phyloP scores from a whole-genome alignment of 148 eudicot species.

The Rhododendron williamsianum region DNA sequence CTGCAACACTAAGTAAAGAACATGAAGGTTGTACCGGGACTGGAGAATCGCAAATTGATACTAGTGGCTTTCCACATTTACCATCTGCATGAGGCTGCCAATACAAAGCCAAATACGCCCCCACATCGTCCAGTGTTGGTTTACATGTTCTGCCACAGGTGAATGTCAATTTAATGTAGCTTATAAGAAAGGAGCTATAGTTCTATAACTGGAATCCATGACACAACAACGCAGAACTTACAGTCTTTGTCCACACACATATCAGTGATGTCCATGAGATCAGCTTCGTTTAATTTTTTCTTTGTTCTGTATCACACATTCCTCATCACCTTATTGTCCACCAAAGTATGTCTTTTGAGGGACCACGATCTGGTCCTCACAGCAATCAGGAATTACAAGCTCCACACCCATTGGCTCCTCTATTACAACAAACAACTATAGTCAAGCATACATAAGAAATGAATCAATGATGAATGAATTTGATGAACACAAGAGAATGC shows the following conservation, averaged over 20 bases:
- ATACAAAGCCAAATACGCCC: slow-evolving; percentile 64
- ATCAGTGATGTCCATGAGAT: slow-evolving; percentile 45
- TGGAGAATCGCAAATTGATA: slow-evolving; percentile 55
- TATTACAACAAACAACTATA: slow-evolving; percentile 17
- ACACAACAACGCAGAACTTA: slow-evolving; percentile 33
- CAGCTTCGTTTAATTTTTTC: slow-evolving; percentile 40
- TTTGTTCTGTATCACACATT: slow-evolving; percentile 71
- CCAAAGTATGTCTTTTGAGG: slow-evolving; percentile 79
- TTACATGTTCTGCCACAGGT: slow-evolving; percentile 57
- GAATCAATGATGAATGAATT: neutral
- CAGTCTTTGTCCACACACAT: slow-evolving; percentile 53
- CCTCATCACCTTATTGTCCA: slow-evolving; percentile 77
- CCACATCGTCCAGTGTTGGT: slow-evolving; percentile 85
- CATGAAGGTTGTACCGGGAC: slow-evolving; percentile 62
- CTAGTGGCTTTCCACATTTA: slow-evolving; percentile 59
- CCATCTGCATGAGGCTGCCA: slow-evolving; percentile 97
- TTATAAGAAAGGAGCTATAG: neutral
- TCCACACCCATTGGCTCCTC: slow-evolving; percentile 83
- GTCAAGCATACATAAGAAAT: neutral
- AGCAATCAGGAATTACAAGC: slow-evolving; percentile 67
- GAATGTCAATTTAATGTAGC: slow-evolving; percentile 2
- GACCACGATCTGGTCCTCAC: slow-evolving; percentile 57
- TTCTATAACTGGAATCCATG: slow-evolving; percentile 1
- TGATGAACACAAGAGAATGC: neutral
- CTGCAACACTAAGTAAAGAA: neutral